Percentiles rank a stretch among this genome's conserved stretches.
Conservation (phyloP, 306 rosid genomes). For the Medicago arabica region DNA sequence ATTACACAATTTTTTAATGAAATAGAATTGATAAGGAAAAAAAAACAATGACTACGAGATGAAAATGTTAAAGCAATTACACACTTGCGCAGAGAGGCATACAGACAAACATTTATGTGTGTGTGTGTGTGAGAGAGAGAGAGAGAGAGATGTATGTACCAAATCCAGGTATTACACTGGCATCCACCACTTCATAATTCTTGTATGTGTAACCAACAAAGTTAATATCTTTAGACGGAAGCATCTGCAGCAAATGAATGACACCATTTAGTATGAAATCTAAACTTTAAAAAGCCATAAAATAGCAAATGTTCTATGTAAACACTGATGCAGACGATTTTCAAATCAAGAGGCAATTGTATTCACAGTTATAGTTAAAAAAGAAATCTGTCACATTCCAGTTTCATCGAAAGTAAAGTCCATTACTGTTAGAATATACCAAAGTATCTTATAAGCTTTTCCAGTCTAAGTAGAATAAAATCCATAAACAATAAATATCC, state of each 20-base stretch:
- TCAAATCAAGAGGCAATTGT: conserved; percentile 21
- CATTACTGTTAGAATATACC: not conserved
- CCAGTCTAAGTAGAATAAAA: conserved; percentile 12
- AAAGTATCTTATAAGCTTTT: conserved; percentile 1
- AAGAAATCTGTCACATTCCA: not conserved
- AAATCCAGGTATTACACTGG: conserved; percentile 77
- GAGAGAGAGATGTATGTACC: conserved; percentile 55
- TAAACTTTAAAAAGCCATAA: conserved; percentile 33
- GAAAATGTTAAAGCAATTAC: conserved; percentile 23
- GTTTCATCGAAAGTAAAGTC: conserved; percentile 18
- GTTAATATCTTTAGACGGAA: conserved; percentile 87
- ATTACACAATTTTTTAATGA: too few species aligned
- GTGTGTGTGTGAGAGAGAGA: not conserved
- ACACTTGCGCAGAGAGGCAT: not conserved
- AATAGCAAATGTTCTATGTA: conserved; percentile 18
- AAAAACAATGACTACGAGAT: conserved; percentile 21
- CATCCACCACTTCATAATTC: conserved; percentile 82
- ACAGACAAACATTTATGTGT: not conserved
- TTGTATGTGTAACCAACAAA: conserved; percentile 95
- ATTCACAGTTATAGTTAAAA: conserved; percentile 7
- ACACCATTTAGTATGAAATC: conserved; percentile 34
- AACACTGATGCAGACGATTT: conserved; percentile 4
- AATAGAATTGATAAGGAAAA: too few species aligned
- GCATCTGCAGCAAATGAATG: conserved; percentile 68
- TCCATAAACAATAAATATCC: not conserved